Evolutionary conservation across 345 rosid genomes (phyloP).

Genomic region (Gynandropsis gynandra): DNA sequence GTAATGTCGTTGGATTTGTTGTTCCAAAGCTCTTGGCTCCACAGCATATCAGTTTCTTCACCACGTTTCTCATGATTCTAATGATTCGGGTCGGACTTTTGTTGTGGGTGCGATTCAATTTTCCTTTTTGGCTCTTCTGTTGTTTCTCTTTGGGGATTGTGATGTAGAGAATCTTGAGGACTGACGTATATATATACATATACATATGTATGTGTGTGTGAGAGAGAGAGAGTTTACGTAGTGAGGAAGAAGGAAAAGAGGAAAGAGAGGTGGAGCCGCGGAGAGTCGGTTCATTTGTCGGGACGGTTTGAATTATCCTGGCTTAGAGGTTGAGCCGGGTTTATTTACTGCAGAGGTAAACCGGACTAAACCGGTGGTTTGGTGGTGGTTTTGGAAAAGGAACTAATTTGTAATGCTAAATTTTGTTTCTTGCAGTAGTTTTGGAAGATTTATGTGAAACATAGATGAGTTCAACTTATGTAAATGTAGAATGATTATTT

Average conservation of each 20-base stretch:
- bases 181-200: neutral
- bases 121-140: conserved; percentile 6
- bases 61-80: conserved; percentile 27
- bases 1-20: conserved; percentile 6
- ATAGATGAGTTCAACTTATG: no score
- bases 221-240: conserved; percentile 22
- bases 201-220: conserved; percentile 1
- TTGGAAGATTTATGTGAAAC: no score
- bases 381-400: no score
- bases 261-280: conserved; percentile 13
- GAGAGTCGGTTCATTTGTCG: conserved; percentile 17
- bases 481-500: no score
- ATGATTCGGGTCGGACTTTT: neutral
- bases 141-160: neutral
- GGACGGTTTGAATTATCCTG: neutral
- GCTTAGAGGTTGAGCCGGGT: neutral
- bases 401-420: no score
- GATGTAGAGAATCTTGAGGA: no score
- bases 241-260: conserved; percentile 20
- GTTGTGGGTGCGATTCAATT: neutral
- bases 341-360: no score
- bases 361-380: no score
- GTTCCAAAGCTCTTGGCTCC: conserved; percentile 31
- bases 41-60: conserved; percentile 42
- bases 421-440: no score